Conservation (phyloP, 2,329 filamentous ascomycete species). For the Ceratocystis diversiconidia region DNA sequence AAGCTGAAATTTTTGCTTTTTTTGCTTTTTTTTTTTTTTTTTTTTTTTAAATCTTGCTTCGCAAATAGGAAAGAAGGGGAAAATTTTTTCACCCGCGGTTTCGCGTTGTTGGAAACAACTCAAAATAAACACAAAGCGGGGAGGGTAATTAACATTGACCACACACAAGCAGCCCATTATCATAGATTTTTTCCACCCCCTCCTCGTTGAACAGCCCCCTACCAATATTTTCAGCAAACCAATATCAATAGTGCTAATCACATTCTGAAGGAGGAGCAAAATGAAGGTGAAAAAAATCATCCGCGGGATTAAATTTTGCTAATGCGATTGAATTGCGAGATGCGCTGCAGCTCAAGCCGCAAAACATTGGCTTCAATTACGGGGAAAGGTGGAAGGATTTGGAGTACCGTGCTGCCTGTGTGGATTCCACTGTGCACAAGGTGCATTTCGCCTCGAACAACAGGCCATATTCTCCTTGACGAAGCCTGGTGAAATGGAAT, state of each 20-base stretch:
- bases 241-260: too few relatives aligned
- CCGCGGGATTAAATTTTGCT: background rate
- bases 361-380: conserved; percentile 7
- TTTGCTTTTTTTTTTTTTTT: background rate
- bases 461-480: too few relatives aligned
- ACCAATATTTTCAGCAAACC: too few relatives aligned
- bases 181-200: too few relatives aligned
- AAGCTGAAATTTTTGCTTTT: conserved; percentile 1
- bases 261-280: background rate
- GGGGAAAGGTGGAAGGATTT: background rate
- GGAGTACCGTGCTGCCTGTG: background rate
- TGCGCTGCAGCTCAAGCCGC: background rate
- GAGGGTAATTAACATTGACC: too few relatives aligned
- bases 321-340: background rate
- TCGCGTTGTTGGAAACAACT: background rate
- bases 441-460: background rate
- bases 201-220: too few relatives aligned
- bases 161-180: too few relatives aligned
- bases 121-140: background rate
- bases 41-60: background rate
- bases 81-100: background rate
- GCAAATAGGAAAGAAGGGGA: background rate
- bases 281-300: background rate
- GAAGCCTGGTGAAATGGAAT: too few relatives aligned
- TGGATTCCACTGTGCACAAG: background rate